Evolutionary conservation across 169 alveolate species (phyloP).

Genomic region (Miamiensis avidus): DNA sequence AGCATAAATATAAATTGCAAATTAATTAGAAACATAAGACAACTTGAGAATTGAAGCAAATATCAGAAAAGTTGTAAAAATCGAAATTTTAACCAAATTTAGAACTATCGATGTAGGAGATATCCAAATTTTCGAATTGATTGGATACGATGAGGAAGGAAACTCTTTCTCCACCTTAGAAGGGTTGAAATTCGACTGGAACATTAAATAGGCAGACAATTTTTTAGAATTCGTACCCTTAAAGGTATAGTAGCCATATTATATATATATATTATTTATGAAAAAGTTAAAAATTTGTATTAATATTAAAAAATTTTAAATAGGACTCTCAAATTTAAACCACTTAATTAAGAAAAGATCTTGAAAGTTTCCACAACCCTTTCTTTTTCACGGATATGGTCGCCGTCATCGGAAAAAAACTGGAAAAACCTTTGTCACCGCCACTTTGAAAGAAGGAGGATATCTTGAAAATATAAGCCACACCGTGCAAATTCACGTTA

Average conservation of each 20-base stretch:
- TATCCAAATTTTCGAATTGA: constrained; percentile 41
- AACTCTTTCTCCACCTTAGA: constrained; percentile 53
- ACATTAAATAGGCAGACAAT: constrained; percentile 34
- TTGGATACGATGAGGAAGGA: constrained; percentile 62
- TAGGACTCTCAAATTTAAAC: constrained; percentile 23
- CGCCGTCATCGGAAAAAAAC: constrained; percentile 7
- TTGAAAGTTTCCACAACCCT: constrained; percentile 8
- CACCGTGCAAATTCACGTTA: background rate
- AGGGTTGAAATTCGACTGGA: constrained; percentile 64
- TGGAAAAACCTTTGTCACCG: constrained; percentile 8
- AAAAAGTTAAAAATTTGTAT: too few species aligned
- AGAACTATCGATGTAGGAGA: constrained; percentile 49
- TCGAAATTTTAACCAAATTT: constrained; percentile 45
- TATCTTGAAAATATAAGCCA: background rate
- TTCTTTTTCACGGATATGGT: constrained; percentile 20
- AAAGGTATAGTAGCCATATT: too few species aligned
- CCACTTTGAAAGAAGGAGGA: constrained; percentile 16
- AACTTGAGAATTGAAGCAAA: constrained; percentile 46
- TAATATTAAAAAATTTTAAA: too few species aligned
- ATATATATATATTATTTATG: too few species aligned
- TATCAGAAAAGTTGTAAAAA: constrained; percentile 25
- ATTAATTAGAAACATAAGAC: background rate
- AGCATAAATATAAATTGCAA: background rate
- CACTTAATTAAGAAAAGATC: constrained; percentile 12
- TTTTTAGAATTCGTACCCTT: constrained; percentile 34